These are phyloP conservation scores for Gaultheria prostrata DNA, from an alignment of 148 eudicot species.

Conservation along the genomic window DNA sequence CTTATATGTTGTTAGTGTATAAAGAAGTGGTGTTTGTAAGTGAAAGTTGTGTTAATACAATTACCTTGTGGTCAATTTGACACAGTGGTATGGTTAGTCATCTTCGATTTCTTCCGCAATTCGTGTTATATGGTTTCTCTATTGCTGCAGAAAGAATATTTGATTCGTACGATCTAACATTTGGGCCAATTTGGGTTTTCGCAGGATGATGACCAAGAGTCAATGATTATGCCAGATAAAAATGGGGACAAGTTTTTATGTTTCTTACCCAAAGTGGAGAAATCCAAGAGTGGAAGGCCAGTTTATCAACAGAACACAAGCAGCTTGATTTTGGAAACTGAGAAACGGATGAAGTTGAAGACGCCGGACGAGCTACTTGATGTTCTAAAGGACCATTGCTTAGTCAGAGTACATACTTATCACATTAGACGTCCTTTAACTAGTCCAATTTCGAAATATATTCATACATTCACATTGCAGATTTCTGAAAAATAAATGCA, in stretches of 20 bases:
- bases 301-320: constrained; percentile 65
- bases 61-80: neutral
- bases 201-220: constrained; percentile 83
- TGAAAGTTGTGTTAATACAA: neutral
- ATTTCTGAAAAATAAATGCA: neutral
- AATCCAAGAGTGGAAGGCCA: constrained; percentile 62
- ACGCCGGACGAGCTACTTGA: constrained; percentile 95
- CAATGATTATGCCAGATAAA: constrained; percentile 71
- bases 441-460: neutral
- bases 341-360: constrained; percentile 67
- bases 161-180: neutral
- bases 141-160: neutral
- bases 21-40: neutral
- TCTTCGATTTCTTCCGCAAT: neutral
- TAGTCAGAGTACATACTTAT: constrained; percentile 57
- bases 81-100: neutral
- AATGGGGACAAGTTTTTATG: constrained; percentile 71
- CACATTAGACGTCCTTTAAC: neutral
- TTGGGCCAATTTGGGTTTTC: constrained; percentile 2
- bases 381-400: constrained; percentile 65
- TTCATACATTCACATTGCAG: neutral
- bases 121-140: neutral
- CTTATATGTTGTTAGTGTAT: neutral
- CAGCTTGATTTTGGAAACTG: constrained; percentile 82
- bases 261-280: constrained; percentile 77